A percentile compares a stretch with the other conserved stretches of the same genome.
phyloP scores from a whole-genome alignment of 2,329 filamentous ascomycete species.

The Nothopassalora personata region DNA sequence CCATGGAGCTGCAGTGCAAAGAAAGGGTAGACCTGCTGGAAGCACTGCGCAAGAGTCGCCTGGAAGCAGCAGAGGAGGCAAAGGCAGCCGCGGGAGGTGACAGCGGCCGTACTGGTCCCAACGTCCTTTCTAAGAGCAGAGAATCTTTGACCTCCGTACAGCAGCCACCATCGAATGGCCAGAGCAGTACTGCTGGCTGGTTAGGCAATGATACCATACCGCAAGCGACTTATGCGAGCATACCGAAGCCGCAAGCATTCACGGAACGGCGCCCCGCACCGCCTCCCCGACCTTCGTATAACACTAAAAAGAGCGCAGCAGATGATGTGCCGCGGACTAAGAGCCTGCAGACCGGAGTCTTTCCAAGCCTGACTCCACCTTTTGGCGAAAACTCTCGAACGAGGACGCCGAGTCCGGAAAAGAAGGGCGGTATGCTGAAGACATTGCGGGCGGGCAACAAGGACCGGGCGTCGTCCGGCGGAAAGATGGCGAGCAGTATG shows the following conservation, averaged over 20 bases:
- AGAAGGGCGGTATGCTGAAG: constrained; percentile 52
- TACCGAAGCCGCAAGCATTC: constrained; percentile 56
- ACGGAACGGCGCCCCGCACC: constrained; percentile 21
- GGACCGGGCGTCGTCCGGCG: constrained; percentile 34
- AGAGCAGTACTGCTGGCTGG: constrained; percentile 46
- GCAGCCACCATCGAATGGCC: constrained; percentile 8
- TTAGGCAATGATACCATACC: constrained; percentile 79
- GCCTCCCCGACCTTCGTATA: constrained; percentile 44
- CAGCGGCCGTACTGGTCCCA: constrained; percentile 3
- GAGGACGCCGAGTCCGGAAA: constrained; percentile 58
- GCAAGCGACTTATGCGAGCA: constrained; percentile 69
- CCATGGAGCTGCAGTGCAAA: constrained; percentile 86
- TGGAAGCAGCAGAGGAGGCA: constrained; percentile 45
- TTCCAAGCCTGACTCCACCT: constrained; percentile 21
- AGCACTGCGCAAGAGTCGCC: constrained; percentile 63
- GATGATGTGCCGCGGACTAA: constrained; percentile 23
- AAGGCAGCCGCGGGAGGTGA: constrained; percentile 17
- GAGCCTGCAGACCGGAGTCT: constrained; percentile 19
- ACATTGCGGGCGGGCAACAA: constrained; percentile 31
- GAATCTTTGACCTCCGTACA: constrained; percentile 21
- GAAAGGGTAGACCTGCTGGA: constrained; percentile 86
- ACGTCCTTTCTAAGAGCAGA: constrained; percentile 20
- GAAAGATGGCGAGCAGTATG: constrained; percentile 39
- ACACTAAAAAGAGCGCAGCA: constrained; percentile 44
- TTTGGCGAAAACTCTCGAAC: constrained; percentile 32